These are phyloP conservation scores for Cardamine occulta DNA, from an alignment of 345 rosid species.

Conservation along the genomic window DNA sequence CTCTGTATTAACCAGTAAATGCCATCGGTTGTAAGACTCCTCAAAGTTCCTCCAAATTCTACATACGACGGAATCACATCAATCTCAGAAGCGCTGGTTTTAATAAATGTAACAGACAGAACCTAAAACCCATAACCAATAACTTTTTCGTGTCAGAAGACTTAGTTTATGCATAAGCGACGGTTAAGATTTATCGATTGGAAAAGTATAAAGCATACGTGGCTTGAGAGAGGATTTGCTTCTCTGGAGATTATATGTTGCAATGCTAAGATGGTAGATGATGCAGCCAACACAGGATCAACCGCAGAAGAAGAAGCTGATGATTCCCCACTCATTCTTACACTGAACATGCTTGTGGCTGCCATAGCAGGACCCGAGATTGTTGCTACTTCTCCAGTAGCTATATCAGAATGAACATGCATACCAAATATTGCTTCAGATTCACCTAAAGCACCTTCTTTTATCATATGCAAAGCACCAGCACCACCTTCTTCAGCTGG, in stretches of 20 bases:
- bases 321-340: constrained; percentile 59
- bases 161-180: neutral
- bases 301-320: constrained; percentile 56
- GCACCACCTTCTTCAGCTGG: constrained; percentile 96
- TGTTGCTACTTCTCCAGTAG: constrained; percentile 63
- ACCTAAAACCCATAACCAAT: constrained; percentile 55
- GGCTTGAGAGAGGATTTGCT: constrained; percentile 75
- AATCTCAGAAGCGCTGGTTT: constrained; percentile 59
- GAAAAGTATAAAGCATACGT: constrained; percentile 40
- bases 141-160: constrained; percentile 3
- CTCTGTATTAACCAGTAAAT: constrained; percentile 61
- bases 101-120: constrained; percentile 69
- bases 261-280: constrained; percentile 72
- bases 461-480: constrained; percentile 81
- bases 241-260: constrained; percentile 85
- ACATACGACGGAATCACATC: constrained; percentile 62
- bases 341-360: constrained; percentile 57
- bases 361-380: constrained; percentile 71
- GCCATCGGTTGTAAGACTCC: constrained; percentile 86
- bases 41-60: constrained; percentile 84
- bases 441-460: constrained; percentile 84
- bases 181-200: neutral
- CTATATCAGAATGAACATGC: constrained; percentile 50
- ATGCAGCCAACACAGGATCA: constrained; percentile 73
- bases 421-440: constrained; percentile 90